These are phyloP conservation scores for Flaveria linearis DNA, from an alignment of 129 eudicot genomes.

Conservation along the genomic window DNA sequence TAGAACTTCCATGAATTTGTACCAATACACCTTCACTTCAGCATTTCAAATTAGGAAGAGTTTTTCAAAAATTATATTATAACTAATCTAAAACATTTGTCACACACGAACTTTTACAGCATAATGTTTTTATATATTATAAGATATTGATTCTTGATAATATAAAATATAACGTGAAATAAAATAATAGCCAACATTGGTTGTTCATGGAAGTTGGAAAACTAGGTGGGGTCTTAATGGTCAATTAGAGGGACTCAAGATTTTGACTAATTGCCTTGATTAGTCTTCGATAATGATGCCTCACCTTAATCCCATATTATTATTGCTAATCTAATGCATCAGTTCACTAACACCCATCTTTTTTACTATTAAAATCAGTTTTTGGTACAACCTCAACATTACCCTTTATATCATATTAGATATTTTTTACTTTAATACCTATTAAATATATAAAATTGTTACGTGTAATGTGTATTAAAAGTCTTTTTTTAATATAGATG, in stretches of 20 bases:
- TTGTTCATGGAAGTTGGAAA: slow-evolving; percentile 14
- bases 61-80: not conserved
- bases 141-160: too few relatives aligned
- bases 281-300: slow-evolving; percentile 41
- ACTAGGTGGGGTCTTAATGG: slow-evolving; percentile 24
- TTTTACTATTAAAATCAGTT: not conserved
- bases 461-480: not conserved
- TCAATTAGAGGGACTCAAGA: slow-evolving; percentile 41
- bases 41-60: not conserved
- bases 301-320: slow-evolving; percentile 36
- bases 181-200: slow-evolving; percentile 12
- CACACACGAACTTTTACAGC: not conserved
- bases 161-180: not conserved
- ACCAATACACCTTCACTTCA: not conserved
- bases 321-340: slow-evolving; percentile 28
- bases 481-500: not conserved
- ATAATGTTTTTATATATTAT: not conserved
- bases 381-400: slow-evolving; percentile 5
- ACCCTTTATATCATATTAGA: not conserved
- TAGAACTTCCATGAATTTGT: not conserved
- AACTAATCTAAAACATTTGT: not conserved
- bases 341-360: slow-evolving; percentile 15
- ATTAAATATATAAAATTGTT: not conserved
- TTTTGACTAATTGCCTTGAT: slow-evolving; percentile 36
- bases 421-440: not conserved